These are phyloP conservation scores for Ilyonectria mors-panacis DNA, from an alignment of 2,329 filamentous ascomycete genomes.

Conservation along the genomic window DNA sequence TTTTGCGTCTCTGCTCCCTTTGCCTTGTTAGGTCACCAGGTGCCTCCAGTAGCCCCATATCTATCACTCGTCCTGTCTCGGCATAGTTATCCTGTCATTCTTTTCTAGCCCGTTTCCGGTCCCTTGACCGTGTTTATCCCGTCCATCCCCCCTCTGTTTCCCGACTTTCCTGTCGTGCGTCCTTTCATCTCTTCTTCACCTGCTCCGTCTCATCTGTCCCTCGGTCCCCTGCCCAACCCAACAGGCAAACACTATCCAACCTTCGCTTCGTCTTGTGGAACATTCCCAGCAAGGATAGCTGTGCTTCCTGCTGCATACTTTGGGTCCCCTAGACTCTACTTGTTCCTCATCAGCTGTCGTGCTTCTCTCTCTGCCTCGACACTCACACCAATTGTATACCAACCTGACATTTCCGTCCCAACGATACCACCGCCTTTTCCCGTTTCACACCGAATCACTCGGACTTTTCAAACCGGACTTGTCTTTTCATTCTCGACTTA, in stretches of 20 bases:
- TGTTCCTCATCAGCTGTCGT: slow-evolving; percentile 21
- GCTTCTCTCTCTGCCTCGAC: slow-evolving; percentile 11
- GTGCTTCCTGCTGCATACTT: slow-evolving; percentile 43
- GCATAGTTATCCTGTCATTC: slow-evolving; percentile 12
- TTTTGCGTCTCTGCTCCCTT: not conserved
- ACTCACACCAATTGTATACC: slow-evolving; percentile 20
- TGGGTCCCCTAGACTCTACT: slow-evolving; percentile 26
- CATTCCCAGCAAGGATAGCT: slow-evolving; percentile 41
- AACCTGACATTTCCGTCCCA: slow-evolving; percentile 8
- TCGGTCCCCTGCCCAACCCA: slow-evolving; percentile 10
- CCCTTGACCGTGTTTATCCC: slow-evolving; percentile 14
- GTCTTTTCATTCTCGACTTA: not conserved
- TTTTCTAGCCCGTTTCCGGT: slow-evolving; percentile 8
- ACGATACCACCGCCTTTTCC: slow-evolving; percentile 4
- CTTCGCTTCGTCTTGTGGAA: slow-evolving; percentile 45
- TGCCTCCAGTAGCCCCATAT: not conserved
- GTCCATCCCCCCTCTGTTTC: slow-evolving; percentile 13
- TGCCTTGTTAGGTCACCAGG: not conserved
- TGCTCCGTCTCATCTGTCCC: slow-evolving; percentile 18
- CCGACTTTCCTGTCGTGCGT: slow-evolving; percentile 34
- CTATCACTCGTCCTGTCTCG: slow-evolving; percentile 10
- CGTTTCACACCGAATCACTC: slow-evolving; percentile 1
- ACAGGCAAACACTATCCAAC: slow-evolving; percentile 37
- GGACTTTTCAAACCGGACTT: not conserved
- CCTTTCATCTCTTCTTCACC: slow-evolving; percentile 34